Conservation (phyloP, 306 rosid species). For the Heteromeles arbutifolia region DNA sequence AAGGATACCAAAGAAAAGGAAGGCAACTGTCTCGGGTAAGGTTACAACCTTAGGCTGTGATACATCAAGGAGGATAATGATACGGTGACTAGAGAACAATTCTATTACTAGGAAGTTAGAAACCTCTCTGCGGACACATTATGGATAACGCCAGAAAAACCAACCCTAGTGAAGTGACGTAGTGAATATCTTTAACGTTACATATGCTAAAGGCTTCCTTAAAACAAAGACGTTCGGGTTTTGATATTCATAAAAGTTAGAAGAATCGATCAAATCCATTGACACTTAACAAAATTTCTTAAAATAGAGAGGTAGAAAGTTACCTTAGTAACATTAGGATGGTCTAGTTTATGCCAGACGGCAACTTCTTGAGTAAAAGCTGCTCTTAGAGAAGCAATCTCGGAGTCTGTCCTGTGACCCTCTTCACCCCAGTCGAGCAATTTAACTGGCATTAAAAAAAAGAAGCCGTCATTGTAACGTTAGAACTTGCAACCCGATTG, state of each 20-base stretch:
- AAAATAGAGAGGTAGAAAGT: slow-evolving; percentile 15
- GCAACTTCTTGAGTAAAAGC: slow-evolving; percentile 96
- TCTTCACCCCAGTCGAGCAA: slow-evolving; percentile 99
- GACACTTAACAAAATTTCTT: background rate
- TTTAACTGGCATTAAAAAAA: slow-evolving; percentile 54
- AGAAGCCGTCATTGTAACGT: slow-evolving; percentile 12
- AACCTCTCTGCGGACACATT: background rate
- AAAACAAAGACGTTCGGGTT: background rate
- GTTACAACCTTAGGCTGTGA: background rate
- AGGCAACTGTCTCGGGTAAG: background rate
- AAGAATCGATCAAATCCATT: background rate
- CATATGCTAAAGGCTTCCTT: background rate
- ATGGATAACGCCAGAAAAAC: background rate
- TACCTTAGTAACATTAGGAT: slow-evolving; percentile 97
- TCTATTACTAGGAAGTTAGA: background rate
- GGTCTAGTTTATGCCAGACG: slow-evolving; percentile 98
- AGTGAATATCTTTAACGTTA: background rate
- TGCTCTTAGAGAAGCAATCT: slow-evolving; percentile 76
- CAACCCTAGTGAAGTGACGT: background rate
- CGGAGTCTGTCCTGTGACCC: slow-evolving; percentile 92
- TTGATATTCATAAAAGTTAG: background rate
- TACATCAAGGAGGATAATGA: background rate
- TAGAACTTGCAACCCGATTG: background rate
- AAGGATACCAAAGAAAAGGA: background rate
- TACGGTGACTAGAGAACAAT: background rate